Evolutionary conservation across 2,329 filamentous ascomycete species (phyloP).

Genomic region (Colletotrichum salicis): DNA sequence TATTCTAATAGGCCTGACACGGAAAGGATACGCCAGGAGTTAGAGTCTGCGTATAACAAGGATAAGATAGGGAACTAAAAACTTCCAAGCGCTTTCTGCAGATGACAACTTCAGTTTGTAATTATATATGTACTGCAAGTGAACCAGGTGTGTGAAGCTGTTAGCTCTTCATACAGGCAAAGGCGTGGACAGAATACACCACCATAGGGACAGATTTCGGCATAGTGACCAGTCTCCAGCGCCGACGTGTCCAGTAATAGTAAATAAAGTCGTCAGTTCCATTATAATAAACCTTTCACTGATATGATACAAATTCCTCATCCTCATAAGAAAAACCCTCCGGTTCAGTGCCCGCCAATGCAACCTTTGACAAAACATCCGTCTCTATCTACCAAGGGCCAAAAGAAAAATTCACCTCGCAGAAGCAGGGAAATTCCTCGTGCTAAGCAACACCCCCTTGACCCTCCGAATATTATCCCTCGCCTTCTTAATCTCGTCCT

Average conservation of each 20-base stretch:
- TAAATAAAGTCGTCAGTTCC: neutral
- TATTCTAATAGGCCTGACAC: neutral
- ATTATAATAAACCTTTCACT: neutral
- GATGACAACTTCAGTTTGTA: neutral
- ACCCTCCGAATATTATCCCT: constrained; percentile 81
- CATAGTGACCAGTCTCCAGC: too few species aligned
- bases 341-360: neutral
- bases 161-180: neutral
- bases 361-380: neutral
- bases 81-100: neutral
- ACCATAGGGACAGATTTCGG: too few species aligned
- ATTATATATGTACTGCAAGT: neutral
- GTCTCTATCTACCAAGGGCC: too few species aligned
- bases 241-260: neutral
- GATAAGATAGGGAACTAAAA: neutral
- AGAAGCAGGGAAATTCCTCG: constrained; percentile 75
- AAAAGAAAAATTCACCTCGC: constrained; percentile 39
- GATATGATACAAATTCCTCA: neutral
- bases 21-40: neutral
- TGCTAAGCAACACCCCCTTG: constrained; percentile 81
- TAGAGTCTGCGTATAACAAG: neutral
- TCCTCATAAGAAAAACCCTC: neutral
- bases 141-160: neutral
- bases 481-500: constrained; percentile 78
- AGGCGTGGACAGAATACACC: neutral